These are phyloP conservation scores for Coemansia pectinata DNA, from an alignment of 192 early-diverging fungal species.

Conservation along the genomic window DNA sequence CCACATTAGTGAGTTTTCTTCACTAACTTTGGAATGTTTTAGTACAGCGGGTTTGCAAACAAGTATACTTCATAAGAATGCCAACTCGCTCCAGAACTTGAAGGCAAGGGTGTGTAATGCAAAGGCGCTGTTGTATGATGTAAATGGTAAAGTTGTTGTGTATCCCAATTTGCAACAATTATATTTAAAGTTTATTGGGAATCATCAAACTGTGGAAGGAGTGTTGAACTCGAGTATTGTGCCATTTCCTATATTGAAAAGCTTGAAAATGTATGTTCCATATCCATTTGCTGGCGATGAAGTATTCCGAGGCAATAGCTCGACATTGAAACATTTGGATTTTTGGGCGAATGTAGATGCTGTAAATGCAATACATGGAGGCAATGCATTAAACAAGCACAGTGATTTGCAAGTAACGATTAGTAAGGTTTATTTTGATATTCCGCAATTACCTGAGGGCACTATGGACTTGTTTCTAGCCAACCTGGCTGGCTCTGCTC, in stretches of 20 bases:
- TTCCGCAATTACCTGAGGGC: not conserved
- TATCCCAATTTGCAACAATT: slow-evolving; percentile 7
- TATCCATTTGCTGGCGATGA: slow-evolving; percentile 11
- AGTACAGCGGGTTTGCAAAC: too few relatives aligned
- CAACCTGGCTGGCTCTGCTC: too few relatives aligned
- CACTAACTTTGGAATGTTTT: not conserved
- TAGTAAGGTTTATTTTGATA: not conserved
- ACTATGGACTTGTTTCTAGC: not conserved
- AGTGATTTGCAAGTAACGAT: not conserved
- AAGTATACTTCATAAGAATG: not conserved
- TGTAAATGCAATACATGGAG: not conserved
- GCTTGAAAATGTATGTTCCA: not conserved
- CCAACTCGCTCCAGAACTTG: not conserved
- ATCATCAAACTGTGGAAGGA: not conserved
- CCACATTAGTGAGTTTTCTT: not conserved
- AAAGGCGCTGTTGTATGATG: not conserved
- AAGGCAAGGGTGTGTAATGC: too few relatives aligned
- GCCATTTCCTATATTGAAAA: not conserved
- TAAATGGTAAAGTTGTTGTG: not conserved
- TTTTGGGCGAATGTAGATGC: not conserved
- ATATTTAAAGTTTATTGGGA: not conserved
- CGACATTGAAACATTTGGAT: not conserved
- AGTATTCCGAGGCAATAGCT: slow-evolving; percentile 9
- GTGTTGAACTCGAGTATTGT: not conserved
- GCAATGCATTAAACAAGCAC: not conserved